A percentile compares a stretch with the other conserved stretches of the same genome.
phyloP scores from a whole-genome alignment of 768 basidiomycete genomes.

The Calocybe indica region DNA sequence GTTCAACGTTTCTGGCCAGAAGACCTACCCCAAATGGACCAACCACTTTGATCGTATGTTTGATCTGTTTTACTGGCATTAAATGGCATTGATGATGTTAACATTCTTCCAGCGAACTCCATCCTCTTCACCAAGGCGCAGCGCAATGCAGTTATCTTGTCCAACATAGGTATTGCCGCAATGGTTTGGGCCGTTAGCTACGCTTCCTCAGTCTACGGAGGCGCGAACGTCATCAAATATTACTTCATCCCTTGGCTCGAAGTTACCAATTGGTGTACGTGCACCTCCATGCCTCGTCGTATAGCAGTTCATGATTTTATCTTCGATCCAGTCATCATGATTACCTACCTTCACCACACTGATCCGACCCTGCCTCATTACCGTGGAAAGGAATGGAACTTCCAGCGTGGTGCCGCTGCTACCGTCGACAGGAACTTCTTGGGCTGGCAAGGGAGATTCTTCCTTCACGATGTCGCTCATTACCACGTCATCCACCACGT shows the following conservation, averaged over 20 bases:
- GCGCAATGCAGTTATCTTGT: constrained; percentile 45
- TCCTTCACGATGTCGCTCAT: constrained; percentile 62
- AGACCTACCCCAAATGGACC: constrained; percentile 54
- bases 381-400: constrained; percentile 52
- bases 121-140: constrained; percentile 51
- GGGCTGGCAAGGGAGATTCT: constrained; percentile 62
- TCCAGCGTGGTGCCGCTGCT: constrained; percentile 55
- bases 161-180: constrained; percentile 48
- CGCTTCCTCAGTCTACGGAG: constrained; percentile 31
- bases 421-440: constrained; percentile 55
- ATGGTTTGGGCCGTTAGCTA: constrained; percentile 37
- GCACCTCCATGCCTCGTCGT: neutral
- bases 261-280: constrained; percentile 51
- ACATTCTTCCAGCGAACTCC: constrained; percentile 36
- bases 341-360: constrained; percentile 65
- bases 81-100: neutral
- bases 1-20: constrained; percentile 58
- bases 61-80: neutral
- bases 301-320: neutral
- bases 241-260: constrained; percentile 50
- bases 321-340: constrained; percentile 36
- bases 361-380: constrained; percentile 52
- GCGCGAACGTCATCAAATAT: constrained; percentile 36
- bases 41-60: constrained; percentile 60
- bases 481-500: constrained; percentile 61